A percentile compares a stretch with the other conserved stretches of the same genome.
Evolutionary conservation across 2,329 filamentous ascomycete species (phyloP).

Genomic region (Teratosphaeria zuluensis): DNA sequence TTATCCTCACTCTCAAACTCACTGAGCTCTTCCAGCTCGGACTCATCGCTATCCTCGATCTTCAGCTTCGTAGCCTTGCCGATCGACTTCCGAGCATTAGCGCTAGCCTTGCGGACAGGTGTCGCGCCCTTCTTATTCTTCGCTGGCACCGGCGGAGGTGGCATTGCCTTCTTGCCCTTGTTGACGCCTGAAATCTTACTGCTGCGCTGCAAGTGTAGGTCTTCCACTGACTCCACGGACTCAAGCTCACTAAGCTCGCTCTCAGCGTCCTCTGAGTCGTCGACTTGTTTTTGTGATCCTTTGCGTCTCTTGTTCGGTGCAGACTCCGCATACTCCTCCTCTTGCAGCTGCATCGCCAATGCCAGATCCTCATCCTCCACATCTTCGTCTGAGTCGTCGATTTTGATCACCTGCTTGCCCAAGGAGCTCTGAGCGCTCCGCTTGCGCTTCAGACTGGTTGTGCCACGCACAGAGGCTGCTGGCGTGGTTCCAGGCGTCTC

Average conservation of each 20-base stretch:
- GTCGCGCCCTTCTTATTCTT: constrained; percentile 10
- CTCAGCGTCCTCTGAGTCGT: constrained; percentile 22
- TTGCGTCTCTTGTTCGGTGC: constrained; percentile 20
- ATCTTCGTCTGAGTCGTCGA: constrained; percentile 18
- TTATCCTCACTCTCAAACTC: constrained; percentile 18
- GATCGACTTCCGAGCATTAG: constrained; percentile 15
- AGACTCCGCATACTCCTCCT: constrained; percentile 25
- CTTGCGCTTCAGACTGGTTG: constrained; percentile 22
- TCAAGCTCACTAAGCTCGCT: constrained; percentile 22
- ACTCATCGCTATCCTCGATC: constrained; percentile 32
- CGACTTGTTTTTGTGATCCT: constrained; percentile 7
- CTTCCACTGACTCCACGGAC: constrained; percentile 15
- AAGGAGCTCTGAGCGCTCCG: constrained; percentile 14
- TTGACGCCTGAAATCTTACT: constrained; percentile 2
- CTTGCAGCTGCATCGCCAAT: constrained; percentile 25
- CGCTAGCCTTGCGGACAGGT: constrained; percentile 13
- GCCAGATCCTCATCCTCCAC: constrained; percentile 18
- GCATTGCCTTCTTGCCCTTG: constrained; percentile 8
- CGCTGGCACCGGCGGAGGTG: constrained; percentile 1
- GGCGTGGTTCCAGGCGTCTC: constrained; percentile 57
- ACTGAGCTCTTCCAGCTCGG: constrained; percentile 24
- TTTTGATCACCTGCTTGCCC: constrained; percentile 13
- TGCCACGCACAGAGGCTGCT: constrained; percentile 30
- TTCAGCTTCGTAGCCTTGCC: constrained; percentile 18
- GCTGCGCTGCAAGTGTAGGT: constrained; percentile 4